Conservation (phyloP, 805 yeast species). For the Metschnikowia drakensbergensis region DNA sequence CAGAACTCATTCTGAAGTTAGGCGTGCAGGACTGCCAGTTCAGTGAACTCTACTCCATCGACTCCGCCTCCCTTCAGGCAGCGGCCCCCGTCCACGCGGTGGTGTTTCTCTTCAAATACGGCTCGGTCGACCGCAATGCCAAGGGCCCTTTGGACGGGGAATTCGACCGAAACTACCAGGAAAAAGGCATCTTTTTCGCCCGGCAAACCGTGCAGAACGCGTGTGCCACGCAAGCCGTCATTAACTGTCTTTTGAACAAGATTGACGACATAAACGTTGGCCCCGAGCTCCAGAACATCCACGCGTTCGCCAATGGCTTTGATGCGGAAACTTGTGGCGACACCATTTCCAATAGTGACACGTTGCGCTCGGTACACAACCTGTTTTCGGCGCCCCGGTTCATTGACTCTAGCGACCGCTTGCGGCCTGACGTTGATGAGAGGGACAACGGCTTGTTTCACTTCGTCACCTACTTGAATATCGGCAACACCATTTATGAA, state of each 20-base stretch:
- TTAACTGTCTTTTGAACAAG: conserved; percentile 51
- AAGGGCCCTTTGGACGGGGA: conserved; percentile 37
- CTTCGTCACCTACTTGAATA: conserved; percentile 51
- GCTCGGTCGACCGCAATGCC: conserved; percentile 33
- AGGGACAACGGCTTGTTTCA: conserved; percentile 56
- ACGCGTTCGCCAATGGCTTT: conserved; percentile 47
- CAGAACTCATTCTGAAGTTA: conserved; percentile 55
- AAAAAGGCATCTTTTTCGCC: conserved; percentile 51
- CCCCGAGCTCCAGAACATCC: conserved; percentile 43
- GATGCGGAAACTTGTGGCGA: conserved; percentile 60
- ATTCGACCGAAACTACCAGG: conserved; percentile 34
- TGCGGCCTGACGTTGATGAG: conserved; percentile 22
- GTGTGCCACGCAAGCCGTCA: conserved; percentile 71
- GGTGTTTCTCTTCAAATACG: conserved; percentile 59
- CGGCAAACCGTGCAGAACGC: conserved; percentile 63
- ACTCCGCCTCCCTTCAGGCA: conserved; percentile 35
- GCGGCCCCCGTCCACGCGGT: conserved; percentile 52
- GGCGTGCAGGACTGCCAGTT: conserved; percentile 52
- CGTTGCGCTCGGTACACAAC: conserved; percentile 54
- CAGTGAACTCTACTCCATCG: conserved; percentile 55
- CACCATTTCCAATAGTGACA: conserved; percentile 54
- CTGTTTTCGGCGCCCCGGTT: conserved; percentile 56
- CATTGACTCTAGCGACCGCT: conserved; percentile 42
- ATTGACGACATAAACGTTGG: conserved; percentile 43
- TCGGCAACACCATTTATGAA: conserved; percentile 49